These are phyloP conservation scores for Hawksworthiomyces lignivorus DNA, from an alignment of 2,329 filamentous ascomycete species.

Conservation along the genomic window DNA sequence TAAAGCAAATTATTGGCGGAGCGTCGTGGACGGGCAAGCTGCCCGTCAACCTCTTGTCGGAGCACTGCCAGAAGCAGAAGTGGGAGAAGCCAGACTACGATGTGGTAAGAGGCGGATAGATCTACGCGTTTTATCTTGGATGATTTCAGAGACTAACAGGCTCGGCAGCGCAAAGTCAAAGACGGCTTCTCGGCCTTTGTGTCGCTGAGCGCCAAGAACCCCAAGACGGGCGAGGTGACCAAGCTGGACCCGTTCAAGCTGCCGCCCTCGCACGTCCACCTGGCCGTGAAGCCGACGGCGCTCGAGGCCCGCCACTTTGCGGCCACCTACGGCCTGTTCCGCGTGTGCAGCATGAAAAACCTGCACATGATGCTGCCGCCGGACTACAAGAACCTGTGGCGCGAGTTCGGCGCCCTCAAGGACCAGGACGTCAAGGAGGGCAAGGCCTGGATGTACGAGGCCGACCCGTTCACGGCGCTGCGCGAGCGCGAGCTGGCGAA, in stretches of 20 bases:
- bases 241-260: conserved; percentile 76
- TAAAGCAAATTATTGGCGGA: conserved; percentile 81
- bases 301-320: conserved; percentile 91
- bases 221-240: conserved; percentile 72
- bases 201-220: conserved; percentile 65
- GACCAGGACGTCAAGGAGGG: conserved; percentile 69
- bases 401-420: conserved; percentile 79
- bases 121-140: no score
- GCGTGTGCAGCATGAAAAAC: conserved; percentile 92
- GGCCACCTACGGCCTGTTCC: conserved; percentile 82
- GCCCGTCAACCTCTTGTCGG: conserved; percentile 84
- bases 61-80: conserved; percentile 91
- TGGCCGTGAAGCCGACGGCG: conserved; percentile 68
- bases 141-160: no score
- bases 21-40: conserved; percentile 97
- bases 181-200: conserved; percentile 76
- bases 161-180: conserved; percentile 48
- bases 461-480: conserved; percentile 80
- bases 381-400: conserved; percentile 84
- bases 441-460: conserved; percentile 87
- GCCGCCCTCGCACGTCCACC: conserved; percentile 65
- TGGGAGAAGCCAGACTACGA: conserved; percentile 94
- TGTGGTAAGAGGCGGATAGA: no score
- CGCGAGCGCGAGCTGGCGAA: conserved; percentile 74
- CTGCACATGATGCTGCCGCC: conserved; percentile 91